These are phyloP conservation scores for Wallemia hederae DNA, from an alignment of 1,284 basidiomycete genomes.

Conservation along the genomic window DNA sequence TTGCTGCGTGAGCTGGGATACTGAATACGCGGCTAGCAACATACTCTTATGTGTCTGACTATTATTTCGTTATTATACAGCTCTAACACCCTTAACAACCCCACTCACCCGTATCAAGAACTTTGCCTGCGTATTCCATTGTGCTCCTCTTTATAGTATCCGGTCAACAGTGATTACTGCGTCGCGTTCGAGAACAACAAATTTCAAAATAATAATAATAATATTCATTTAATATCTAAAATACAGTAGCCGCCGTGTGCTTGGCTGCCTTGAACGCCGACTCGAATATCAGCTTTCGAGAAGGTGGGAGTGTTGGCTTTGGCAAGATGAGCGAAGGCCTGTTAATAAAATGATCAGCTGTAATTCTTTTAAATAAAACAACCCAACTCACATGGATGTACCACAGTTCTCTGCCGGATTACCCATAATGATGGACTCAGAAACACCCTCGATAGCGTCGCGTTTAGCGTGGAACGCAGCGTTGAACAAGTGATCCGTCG, in stretches of 20 bases:
- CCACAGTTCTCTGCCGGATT: slow-evolving; percentile 88
- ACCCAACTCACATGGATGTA: slow-evolving; percentile 47
- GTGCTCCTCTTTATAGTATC: no score
- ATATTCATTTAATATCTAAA: not conserved
- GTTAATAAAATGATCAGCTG: not conserved
- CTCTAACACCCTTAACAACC: not conserved
- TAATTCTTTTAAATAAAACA: not conserved
- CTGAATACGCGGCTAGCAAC: not conserved
- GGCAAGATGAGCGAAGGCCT: not conserved
- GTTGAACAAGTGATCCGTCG: slow-evolving; percentile 43
- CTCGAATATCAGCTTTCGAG: not conserved
- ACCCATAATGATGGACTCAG: slow-evolving; percentile 99
- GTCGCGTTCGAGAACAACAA: no score
- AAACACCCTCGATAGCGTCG: slow-evolving; percentile 81
- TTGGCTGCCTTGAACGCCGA: not conserved
- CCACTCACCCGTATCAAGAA: not conserved
- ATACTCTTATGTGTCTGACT: not conserved
- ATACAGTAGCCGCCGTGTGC: not conserved
- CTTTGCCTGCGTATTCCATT: not conserved
- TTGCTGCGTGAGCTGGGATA: not conserved
- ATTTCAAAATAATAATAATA: not conserved
- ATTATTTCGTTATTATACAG: not conserved
- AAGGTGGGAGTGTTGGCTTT: not conserved
- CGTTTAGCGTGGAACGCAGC: slow-evolving; percentile 88
- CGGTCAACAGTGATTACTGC: no score